phyloP scores from a whole-genome alignment of 1,284 basidiomycete species.

The Sphagnurus paluster region DNA sequence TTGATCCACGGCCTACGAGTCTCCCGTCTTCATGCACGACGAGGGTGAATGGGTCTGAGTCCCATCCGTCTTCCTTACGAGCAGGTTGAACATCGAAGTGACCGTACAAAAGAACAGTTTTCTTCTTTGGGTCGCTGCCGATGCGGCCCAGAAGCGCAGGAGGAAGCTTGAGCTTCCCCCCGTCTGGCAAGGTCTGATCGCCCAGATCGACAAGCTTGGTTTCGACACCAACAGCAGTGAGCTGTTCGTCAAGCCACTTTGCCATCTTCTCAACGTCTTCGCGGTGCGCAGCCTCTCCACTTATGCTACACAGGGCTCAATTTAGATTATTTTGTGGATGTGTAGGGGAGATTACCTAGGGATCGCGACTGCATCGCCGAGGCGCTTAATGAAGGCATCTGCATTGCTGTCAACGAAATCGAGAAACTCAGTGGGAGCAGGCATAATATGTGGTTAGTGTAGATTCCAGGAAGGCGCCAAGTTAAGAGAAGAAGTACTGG shows the following conservation, averaged over 20 bases:
- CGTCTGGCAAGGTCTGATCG: constrained; percentile 81
- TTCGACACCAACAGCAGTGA: constrained; percentile 74
- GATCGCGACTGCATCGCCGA: constrained; percentile 85
- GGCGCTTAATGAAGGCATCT: constrained; percentile 73
- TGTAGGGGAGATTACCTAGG: constrained; percentile 62
- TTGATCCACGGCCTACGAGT: constrained; percentile 87
- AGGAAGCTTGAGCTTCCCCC: constrained; percentile 77
- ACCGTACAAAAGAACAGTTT: constrained; percentile 91
- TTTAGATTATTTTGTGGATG: not conserved
- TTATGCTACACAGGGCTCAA: constrained; percentile 48
- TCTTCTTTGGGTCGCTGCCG: constrained; percentile 84
- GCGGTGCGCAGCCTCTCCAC: constrained; percentile 66
- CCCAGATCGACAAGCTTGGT: constrained; percentile 79
- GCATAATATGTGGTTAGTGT: too few species aligned
- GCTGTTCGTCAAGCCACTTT: constrained; percentile 72
- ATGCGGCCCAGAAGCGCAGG: constrained; percentile 87
- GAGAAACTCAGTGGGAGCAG: constrained; percentile 45
- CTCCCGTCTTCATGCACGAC: constrained; percentile 63
- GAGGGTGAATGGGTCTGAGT: constrained; percentile 88
- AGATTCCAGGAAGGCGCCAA: too few species aligned
- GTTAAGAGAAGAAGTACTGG: too few species aligned
- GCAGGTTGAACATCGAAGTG: constrained; percentile 89
- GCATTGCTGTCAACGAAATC: constrained; percentile 69
- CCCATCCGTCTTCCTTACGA: constrained; percentile 84
- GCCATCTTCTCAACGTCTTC: constrained; percentile 84